Conservation (phyloP, 2,329 filamentous ascomycete species). For the Penicillium sp. region DNA sequence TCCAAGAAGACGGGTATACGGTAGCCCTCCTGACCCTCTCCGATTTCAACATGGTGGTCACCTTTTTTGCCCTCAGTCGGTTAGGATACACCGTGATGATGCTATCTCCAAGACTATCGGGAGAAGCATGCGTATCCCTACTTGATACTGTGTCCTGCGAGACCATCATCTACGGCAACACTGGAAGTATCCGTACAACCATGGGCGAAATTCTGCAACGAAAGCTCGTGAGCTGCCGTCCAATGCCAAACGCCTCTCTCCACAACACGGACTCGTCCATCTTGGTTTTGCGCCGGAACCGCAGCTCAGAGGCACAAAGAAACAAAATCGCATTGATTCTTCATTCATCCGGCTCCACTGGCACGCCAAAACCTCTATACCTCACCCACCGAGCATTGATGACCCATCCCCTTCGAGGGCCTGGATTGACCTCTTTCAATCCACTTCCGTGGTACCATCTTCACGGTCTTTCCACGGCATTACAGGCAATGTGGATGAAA, state of each 20-base stretch:
- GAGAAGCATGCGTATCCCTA: conserved; percentile 39
- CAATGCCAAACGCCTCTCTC: conserved; percentile 15
- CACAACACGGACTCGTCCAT: conserved; percentile 11
- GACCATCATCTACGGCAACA: conserved; percentile 37
- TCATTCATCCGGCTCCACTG: conserved; percentile 49
- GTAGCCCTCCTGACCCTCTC: conserved; percentile 42
- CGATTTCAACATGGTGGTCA: conserved; percentile 41
- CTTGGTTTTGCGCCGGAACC: conserved; percentile 15
- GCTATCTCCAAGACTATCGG: conserved; percentile 42
- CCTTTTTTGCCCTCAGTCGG: conserved; percentile 44
- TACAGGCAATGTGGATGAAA: conserved; percentile 44
- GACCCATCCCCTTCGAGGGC: conserved; percentile 33
- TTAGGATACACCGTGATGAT: conserved; percentile 44
- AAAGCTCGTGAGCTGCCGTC: conserved; percentile 24
- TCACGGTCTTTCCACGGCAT: conserved; percentile 40
- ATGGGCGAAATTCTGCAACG: conserved; percentile 26
- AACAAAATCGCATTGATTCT: conserved; percentile 39
- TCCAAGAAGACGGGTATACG: conserved; percentile 16
- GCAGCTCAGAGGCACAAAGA: conserved; percentile 26
- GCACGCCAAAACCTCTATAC: conserved; percentile 44
- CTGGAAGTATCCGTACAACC: conserved; percentile 30
- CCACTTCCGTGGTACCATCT: conserved; percentile 45
- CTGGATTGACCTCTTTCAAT: conserved; percentile 41
- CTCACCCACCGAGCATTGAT: conserved; percentile 42
- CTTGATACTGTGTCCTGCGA: conserved; percentile 34